Evolutionary conservation across 1,284 basidiomycete species (phyloP), one percentile per base, ranked within the genome.

Genomic region (Singerocomus inundabilis): DNA sequence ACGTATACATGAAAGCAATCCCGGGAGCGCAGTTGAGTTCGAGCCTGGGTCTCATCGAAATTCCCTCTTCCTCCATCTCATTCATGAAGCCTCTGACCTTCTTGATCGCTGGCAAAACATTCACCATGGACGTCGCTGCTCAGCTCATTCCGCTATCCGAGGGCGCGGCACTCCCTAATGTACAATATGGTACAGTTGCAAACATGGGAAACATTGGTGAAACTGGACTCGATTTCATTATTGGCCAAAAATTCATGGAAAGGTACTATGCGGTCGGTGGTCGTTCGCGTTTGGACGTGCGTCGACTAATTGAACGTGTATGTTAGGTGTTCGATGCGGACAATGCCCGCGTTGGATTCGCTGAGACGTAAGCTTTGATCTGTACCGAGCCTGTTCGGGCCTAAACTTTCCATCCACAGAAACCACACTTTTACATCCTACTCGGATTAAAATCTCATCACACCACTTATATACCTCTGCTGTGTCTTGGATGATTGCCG

Each of bases 181-280:
- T 53, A 38, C 53, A 49, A 4, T 64, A 66, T 6, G 57, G 58
- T 13, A 32, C 53, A 3, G 34, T 64, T 7, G 24, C 5, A 6
- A 35, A 18, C 13, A 1, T 51, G 29, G 57, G 55, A n/a, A 26
- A 3, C 21, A 6, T 8, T 13, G 60, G 58, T 10, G 45, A 46
- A 4, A 2, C 32, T 15, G 57, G 64, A 5, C n/a, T 62, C 0
- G 61, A 58, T 34, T 67, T 64, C 48, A 42, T 52, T 12, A 11
- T 67, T 4, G 63, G 62, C 30, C 51, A 58, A 12, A 56, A 49
- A 32, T 66, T 66, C 44, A 47, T 64, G 48, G 57, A 67, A 47
- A 62, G 54, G n/a, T 67, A 50, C 37, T 64, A 66, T 54, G 36
- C 43, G 26, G 55, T 62, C 29, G 44, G 55, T 52, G 11, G 16